phyloP scores from a whole-genome alignment of 192 early-diverging fungal species.

The Coemansia sp. region DNA sequence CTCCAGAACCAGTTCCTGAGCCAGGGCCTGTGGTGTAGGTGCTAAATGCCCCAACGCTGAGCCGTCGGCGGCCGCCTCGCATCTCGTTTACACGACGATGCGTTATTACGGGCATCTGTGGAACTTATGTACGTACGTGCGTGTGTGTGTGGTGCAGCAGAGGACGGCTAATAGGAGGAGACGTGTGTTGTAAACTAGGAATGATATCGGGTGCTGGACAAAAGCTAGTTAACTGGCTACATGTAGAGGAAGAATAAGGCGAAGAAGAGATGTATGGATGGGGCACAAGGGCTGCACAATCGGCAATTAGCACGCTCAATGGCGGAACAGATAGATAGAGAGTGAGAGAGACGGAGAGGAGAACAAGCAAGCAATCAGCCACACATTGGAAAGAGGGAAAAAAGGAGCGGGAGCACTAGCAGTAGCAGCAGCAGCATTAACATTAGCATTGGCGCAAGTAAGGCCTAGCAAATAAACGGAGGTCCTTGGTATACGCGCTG shows the following conservation, averaged over 20 bases:
- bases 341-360: neutral
- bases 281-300: constrained; percentile 7
- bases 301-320: constrained; percentile 1
- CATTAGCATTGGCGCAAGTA: neutral
- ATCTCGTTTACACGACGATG: constrained; percentile 51
- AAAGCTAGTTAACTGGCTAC: neutral
- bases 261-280: neutral
- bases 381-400: neutral
- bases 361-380: constrained; percentile 11
- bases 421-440: no score
- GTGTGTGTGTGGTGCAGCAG: neutral
- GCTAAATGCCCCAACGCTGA: constrained; percentile 45
- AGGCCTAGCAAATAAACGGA: neutral
- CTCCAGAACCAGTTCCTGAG: neutral
- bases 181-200: no score
- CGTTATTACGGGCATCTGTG: constrained; percentile 51
- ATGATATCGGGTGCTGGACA: no score
- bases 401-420: neutral
- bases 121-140: neutral
- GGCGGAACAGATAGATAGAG: neutral
- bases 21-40: constrained; percentile 8
- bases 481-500: neutral
- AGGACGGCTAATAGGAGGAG: neutral
- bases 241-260: neutral
- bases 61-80: constrained; percentile 52